Evolutionary conservation across 352 stramenopile species (phyloP).

Genomic region (Pythium biforme): DNA sequence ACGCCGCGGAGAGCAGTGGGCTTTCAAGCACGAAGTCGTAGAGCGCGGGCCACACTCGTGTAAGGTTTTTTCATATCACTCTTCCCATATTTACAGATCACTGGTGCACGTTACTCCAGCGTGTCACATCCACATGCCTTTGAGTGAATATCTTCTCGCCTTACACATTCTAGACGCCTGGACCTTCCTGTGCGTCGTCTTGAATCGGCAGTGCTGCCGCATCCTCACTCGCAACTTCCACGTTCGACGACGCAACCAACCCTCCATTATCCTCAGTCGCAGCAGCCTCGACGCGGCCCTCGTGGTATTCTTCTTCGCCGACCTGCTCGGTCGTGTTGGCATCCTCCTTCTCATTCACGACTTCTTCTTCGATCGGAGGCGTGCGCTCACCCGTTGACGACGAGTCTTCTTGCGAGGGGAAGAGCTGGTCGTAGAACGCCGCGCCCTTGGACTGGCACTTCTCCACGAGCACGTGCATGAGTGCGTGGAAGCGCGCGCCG

Average conservation of each 20-base stretch:
- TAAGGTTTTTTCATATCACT: conserved; percentile 1
- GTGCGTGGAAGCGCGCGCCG: conserved; percentile 23
- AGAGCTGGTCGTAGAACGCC: conserved; percentile 52
- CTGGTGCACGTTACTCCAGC: conserved; percentile 2
- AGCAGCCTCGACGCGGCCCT: not conserved
- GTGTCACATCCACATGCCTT: conserved; percentile 5
- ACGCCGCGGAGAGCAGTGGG: conserved; percentile 24
- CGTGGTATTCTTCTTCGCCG: not conserved
- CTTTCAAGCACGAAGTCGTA: conserved; percentile 6
- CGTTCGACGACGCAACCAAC: not conserved
- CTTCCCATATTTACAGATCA: conserved; percentile 18
- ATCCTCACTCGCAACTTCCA: not conserved
- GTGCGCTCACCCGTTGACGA: conserved; percentile 26
- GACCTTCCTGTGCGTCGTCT: conserved; percentile 8
- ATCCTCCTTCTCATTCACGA: not conserved
- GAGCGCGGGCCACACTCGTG: not conserved
- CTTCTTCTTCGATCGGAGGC: conserved; percentile 17
- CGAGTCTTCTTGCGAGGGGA: conserved; percentile 46
- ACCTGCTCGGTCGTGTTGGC: not conserved
- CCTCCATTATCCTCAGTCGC: not conserved
- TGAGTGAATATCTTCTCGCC: too few relatives aligned
- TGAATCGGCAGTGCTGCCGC: conserved; percentile 7
- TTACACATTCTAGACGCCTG: not conserved
- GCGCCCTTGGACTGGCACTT: conserved; percentile 45
- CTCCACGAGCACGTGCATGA: conserved; percentile 59